Conservation (phyloP, 1,139 yeast genomes). For the Nakaseomyces kungkrabaensis region DNA sequence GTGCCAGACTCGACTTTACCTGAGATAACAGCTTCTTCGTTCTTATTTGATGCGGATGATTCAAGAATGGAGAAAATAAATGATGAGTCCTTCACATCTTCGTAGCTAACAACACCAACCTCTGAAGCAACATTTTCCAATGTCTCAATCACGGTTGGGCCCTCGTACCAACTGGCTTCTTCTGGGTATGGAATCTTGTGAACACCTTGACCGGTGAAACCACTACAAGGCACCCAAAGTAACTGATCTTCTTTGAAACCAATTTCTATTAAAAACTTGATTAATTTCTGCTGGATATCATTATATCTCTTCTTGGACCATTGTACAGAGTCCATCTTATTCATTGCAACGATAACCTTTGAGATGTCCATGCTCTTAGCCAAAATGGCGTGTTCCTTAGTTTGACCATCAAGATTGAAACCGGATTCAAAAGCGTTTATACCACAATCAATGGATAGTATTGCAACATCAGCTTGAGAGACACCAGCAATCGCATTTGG, state of each 20-base stretch:
- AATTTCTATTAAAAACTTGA: constrained; percentile 51
- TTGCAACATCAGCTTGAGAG: constrained; percentile 64
- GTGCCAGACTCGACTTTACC: constrained; percentile 74
- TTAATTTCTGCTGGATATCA: constrained; percentile 49
- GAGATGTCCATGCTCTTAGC: constrained; percentile 80
- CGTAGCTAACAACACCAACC: constrained; percentile 22
- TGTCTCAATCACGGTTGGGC: constrained; percentile 53
- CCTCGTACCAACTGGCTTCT: constrained; percentile 48
- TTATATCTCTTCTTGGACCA: constrained; percentile 63
- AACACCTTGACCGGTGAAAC: constrained; percentile 76
- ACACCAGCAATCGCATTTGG: constrained; percentile 99
- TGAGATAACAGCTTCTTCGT: constrained; percentile 31
- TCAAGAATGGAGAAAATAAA: constrained; percentile 37
- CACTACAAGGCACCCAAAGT: constrained; percentile 74
- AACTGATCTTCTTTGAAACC: constrained; percentile 48
- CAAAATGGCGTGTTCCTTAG: constrained; percentile 83
- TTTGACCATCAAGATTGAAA: constrained; percentile 79
- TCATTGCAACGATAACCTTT: constrained; percentile 65
- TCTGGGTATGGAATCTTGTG: constrained; percentile 31
- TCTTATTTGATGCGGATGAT: constrained; percentile 22
- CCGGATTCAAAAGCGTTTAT: constrained; percentile 87
- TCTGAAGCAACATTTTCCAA: constrained; percentile 36
- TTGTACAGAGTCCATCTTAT: constrained; percentile 70
- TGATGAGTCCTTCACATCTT: constrained; percentile 25
- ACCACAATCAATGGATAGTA: constrained; percentile 51